A percentile compares a stretch with the other conserved stretches of the same genome.
phyloP scores from a whole-genome alignment of 495 filamentous ascomycete species.

The Talaromyces wortmannii region DNA sequence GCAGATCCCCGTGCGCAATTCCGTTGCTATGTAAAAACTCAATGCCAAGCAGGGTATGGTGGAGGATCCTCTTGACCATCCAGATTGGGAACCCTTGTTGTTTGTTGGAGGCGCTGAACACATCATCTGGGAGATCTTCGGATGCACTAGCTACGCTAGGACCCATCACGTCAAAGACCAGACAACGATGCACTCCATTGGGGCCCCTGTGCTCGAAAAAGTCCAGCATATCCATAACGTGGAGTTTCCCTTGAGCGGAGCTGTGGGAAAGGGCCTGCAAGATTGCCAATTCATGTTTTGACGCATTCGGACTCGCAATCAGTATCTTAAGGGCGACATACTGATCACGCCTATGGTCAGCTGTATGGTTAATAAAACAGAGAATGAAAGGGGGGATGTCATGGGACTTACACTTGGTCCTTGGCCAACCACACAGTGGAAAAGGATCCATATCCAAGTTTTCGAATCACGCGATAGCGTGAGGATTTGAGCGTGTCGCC shows the following conservation, averaged over 20 bases:
- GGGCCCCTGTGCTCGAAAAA: conserved; percentile 36
- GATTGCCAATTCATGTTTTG: neutral
- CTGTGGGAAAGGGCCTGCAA: neutral
- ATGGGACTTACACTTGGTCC: conserved; percentile 17
- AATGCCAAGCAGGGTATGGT: conserved; percentile 20
- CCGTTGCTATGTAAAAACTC: conserved; percentile 33
- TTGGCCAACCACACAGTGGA: conserved; percentile 41
- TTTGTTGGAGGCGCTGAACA: conserved; percentile 23
- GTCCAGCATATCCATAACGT: conserved; percentile 29
- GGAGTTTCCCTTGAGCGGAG: neutral
- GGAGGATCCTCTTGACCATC: neutral
- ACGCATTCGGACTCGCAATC: neutral
- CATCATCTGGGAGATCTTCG: too few species aligned
- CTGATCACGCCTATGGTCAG: neutral
- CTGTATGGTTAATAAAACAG: neutral
- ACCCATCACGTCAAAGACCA: conserved; percentile 43
- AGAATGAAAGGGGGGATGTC: too few species aligned
- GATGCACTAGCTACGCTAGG: conserved; percentile 16
- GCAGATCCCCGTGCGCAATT: conserved; percentile 37
- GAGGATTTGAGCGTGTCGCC: conserved; percentile 28
- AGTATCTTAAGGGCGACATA: neutral
- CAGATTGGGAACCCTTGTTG: conserved; percentile 27
- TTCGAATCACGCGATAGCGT: conserved; percentile 32
- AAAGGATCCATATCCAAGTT: conserved; percentile 36
- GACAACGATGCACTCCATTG: conserved; percentile 41